phyloP scores from a whole-genome alignment of 352 stramenopile species.

The Pythium aphanidermatum region DNA sequence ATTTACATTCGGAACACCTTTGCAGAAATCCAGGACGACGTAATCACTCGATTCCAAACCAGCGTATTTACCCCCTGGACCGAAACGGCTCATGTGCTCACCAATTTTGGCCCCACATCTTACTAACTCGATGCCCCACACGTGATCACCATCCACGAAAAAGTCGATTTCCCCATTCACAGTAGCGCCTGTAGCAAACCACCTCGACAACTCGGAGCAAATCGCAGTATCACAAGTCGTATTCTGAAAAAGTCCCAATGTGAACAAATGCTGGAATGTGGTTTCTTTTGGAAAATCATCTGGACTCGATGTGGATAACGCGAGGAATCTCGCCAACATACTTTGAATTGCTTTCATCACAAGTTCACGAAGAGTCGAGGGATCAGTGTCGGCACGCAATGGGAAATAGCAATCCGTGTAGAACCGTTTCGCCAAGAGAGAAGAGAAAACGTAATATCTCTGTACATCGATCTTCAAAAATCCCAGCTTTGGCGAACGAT shows the following conservation, averaged over 20 bases:
- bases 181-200: constrained; percentile 3
- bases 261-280: constrained; percentile 19
- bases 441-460: constrained; percentile 9
- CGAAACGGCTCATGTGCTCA: constrained; percentile 6
- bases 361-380: constrained; percentile 7
- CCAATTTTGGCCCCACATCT: constrained; percentile 6
- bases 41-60: constrained; percentile 8
- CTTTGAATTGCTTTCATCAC: constrained; percentile 7
- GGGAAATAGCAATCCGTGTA: constrained; percentile 9
- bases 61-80: constrained; percentile 4
- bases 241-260: neutral
- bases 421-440: constrained; percentile 5
- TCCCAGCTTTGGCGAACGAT: too few relatives aligned
- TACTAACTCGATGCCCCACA: constrained; percentile 10
- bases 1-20: constrained; percentile 1
- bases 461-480: constrained; percentile 5
- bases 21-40: constrained; percentile 9
- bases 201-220: constrained; percentile 12
- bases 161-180: constrained; percentile 11
- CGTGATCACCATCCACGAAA: constrained; percentile 10
- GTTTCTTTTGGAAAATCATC: constrained; percentile 12
- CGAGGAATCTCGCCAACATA: constrained; percentile 4
- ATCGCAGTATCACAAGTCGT: constrained; percentile 5
- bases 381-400: constrained; percentile 1
- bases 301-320: constrained; percentile 9